A percentile compares a stretch with the other conserved stretches of the same genome.
Conservation (phyloP, 129 eudicot genomes). For the Pittosporum tobira region DNA sequence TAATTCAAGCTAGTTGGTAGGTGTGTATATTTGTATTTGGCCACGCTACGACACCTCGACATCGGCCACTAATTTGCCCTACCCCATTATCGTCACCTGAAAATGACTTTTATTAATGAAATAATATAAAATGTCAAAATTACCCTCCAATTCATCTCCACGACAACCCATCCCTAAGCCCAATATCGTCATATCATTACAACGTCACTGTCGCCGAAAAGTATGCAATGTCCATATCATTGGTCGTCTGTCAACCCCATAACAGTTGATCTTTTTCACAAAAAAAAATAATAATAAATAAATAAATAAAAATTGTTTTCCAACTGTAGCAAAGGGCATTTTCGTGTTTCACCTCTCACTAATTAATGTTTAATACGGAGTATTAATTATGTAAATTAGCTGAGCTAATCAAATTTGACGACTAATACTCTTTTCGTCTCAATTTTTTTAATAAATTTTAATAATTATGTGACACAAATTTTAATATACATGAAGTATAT, state of each 20-base stretch:
- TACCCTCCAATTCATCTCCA: slow-evolving; percentile 4
- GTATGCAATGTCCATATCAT: slow-evolving; percentile 38
- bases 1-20: no score
- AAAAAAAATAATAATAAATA: no score
- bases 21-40: slow-evolving; percentile 8
- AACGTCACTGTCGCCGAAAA: slow-evolving; percentile 48
- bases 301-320: no score
- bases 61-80: slow-evolving; percentile 44
- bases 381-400: no score
- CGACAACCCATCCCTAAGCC: slow-evolving; percentile 4
- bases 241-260: slow-evolving; percentile 30
- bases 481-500: no score
- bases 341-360: no score
- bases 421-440: no score
- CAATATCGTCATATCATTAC: slow-evolving; percentile 15
- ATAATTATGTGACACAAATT: no score
- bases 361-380: no score
- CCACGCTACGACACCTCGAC: slow-evolving; percentile 54
- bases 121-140: not conserved
- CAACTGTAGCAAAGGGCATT: no score
- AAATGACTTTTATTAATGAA: slow-evolving; percentile 8
- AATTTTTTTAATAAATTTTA: no score
- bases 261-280: slow-evolving; percentile 21
- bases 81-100: slow-evolving; percentile 23
- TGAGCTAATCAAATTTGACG: no score